Evolutionary conservation across 116 monocot genomes (phyloP).

Genomic region (Phalaenopsis hybrid): DNA sequence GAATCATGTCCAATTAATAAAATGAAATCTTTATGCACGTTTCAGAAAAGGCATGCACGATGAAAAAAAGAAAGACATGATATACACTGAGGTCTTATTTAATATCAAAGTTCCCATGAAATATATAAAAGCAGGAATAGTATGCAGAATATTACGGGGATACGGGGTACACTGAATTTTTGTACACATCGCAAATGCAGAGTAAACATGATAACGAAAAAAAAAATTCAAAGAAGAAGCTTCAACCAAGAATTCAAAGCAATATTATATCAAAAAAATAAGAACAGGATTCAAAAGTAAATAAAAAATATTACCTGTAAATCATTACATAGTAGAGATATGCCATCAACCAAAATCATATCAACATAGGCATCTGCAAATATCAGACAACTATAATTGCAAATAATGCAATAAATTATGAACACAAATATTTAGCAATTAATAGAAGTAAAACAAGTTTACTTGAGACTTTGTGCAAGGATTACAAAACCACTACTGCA

Average conservation of each 20-base stretch:
- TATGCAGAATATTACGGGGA: neutral
- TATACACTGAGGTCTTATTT: neutral
- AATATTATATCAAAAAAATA: neutral
- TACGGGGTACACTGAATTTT: neutral
- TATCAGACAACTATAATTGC: neutral
- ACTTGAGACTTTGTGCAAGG: neutral
- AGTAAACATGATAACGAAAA: neutral
- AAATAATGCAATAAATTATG: neutral
- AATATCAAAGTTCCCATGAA: neutral
- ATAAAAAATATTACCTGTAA: constrained; percentile 48
- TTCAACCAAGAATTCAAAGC: neutral
- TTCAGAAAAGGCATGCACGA: neutral
- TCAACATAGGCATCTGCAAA: constrained; percentile 77
- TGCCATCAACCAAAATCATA: constrained; percentile 92
- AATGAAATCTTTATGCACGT: neutral
- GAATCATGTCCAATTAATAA: neutral
- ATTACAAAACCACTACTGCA: neutral
- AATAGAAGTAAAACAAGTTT: neutral
- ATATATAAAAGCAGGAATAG: neutral
- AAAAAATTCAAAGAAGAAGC: neutral
- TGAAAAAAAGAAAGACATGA: neutral
- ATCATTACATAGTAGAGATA: constrained; percentile 90
- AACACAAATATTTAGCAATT: neutral
- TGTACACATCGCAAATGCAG: neutral
- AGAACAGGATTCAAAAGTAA: neutral